Evolutionary conservation across 2,329 filamentous ascomycete species (phyloP), one percentile per base, ranked within the genome.

Genomic region (Cyclaneusma minus): DNA sequence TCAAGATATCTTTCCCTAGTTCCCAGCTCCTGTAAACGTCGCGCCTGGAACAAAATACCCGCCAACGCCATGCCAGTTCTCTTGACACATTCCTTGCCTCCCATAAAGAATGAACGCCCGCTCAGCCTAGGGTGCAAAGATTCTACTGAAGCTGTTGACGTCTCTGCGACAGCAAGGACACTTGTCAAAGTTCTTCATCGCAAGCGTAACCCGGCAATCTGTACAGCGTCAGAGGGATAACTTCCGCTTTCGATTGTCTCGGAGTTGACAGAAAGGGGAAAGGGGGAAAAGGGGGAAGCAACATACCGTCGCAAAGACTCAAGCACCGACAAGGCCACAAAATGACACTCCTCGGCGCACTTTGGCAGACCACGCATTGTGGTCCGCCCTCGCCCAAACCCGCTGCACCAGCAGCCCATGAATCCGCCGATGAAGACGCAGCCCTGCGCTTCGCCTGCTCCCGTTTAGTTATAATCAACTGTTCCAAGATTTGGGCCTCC

Each of bases 291-390:
- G n/a, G n/a, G n/a, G n/a, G n/a, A n/a, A n/a, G n/a, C n/a, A n/a
- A n/a, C n/a, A n/a, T n/a, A n/a, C n/a, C n/a, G 49, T 98, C 89
- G 47, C 89, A 95, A 8, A 95, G 63, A 39, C 82, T 87, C 31
- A 98, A 62, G 47, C 89, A 98, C 3, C 89, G 79, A 48, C 89
- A 98, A 0, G 89, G 89, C 89, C 89, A 95, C 2, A 93, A 77
- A 29, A 98, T 79, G 33, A 95, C 79, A 6, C 81, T 91, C 11
- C 89, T 65, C 3, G 84, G 73, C n/a, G 68, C 66, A 29, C 72
- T 72, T 49, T 95, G 87, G 47, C 89, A 98, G 4, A 98, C 82
- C 1, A 95, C 89, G 43, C 89, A 98, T 38, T 81, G 79, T 3
- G 84, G 83, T 0, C 82, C 75, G 21, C 63, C 69, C 16, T 73